Evolutionary conservation across 2,329 filamentous ascomycete genomes (phyloP), one percentile per base, ranked within the genome.

Genomic region (Periglandula ipomoeae): DNA sequence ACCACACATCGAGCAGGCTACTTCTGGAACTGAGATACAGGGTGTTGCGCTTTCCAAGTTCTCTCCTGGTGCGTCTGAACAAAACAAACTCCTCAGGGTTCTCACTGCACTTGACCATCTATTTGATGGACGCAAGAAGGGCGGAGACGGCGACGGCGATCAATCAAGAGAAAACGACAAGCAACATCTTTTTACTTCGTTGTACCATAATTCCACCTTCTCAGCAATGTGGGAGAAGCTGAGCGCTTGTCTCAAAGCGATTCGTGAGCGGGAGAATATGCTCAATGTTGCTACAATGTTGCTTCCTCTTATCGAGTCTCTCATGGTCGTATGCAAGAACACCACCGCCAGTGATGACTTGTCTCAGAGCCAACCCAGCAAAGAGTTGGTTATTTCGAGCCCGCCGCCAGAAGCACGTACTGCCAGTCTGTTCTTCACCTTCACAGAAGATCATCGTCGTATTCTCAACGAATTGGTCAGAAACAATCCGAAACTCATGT

Each of bases 311-410:
- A 96, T 98, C 52, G 93, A 98, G 67, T 89, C 90, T 5, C 74
- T 98, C 53, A 98, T 98, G 93, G 93, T 98, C 47, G 90, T 98
- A 24, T 98, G 94, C 78, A 98, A 97, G 74, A 97, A 97, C 66
- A 95, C 89, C 8, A 86, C 89, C 1, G 73, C 89, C 47, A 84
- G 83, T 60, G 87, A 93, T 52, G 70, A 81, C 23, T 86, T 62
- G 9, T 60, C 69, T 42, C 65, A 76, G 55, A 64, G 61, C 59
- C 64, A 76, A 64, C 49, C 67, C 34, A 70, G 65, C 53, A 86
- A 85, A 61, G 87, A 93, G 43, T 77, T 87, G 64, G 73, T 84
- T 13, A 68, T 89, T 34, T 81, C 85, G 20, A 94, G 85, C 57
- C 87, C 88, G 4, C 53, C 50, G 75, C 86, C 88, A 1, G 89